These are phyloP conservation scores for Syzygium oleosum DNA, from an alignment of 345 rosid species.

Conservation along the genomic window DNA sequence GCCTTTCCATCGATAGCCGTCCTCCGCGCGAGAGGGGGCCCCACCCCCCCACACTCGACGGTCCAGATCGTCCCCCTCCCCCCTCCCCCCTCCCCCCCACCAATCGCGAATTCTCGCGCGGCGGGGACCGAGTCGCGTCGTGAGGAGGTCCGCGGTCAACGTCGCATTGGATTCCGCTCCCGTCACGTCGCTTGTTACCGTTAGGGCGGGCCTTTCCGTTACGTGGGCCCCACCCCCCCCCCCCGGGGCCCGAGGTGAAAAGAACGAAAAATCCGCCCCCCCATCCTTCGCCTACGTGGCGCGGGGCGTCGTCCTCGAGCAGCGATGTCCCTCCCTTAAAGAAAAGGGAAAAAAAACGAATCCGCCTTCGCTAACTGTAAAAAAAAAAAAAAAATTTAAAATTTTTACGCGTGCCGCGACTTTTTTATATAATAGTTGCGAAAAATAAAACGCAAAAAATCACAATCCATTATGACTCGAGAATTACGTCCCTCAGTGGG, in stretches of 20 bases:
- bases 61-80: background rate
- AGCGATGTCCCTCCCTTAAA: background rate
- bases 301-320: background rate
- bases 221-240: background rate
- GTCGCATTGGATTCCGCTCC: background rate
- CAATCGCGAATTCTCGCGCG: background rate
- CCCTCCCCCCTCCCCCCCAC: no score
- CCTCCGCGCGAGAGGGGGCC: background rate
- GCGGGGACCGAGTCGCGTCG: background rate
- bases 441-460: rapidly evolving
- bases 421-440: background rate
- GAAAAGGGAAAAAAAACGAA: background rate
- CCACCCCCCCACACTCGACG: background rate
- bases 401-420: no score
- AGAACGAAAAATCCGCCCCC: background rate
- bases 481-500: background rate
- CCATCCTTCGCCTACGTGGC: background rate
- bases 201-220: background rate
- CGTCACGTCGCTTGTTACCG: background rate
- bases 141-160: background rate
- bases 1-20: background rate
- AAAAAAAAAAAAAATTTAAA: no score
- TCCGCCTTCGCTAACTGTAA: background rate
- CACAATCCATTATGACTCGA: background rate
- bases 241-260: no score